Evolutionary conservation across 2,329 filamentous ascomycete species (phyloP), one percentile per base, ranked within the genome.

Genomic region (Sporothrix brunneoviolacea): DNA sequence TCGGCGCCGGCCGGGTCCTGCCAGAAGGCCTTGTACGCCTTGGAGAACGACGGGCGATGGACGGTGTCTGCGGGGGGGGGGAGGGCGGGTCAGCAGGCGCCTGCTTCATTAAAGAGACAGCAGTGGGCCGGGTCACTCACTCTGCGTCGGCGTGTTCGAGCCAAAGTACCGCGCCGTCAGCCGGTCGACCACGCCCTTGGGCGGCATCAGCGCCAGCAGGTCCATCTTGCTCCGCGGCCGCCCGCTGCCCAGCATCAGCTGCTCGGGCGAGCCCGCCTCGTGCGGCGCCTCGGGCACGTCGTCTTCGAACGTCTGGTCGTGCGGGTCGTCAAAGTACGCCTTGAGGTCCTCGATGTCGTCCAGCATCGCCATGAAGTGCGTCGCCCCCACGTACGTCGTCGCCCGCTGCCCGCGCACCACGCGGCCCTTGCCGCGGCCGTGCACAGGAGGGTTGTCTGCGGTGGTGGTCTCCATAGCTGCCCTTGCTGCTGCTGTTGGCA

Each of bases 301-400:
- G 2, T 68, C 65, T 0, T 66, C 66, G 1, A 54, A 54, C 13
- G 58, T 60, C 5, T 64, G n/a, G n/a, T n/a, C 65, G 5, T 72
- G 66, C 1, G 70, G 61, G 27, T 77, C 71, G 21, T 78, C 73
- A 59, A 82, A 80, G 56, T 77, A 81, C 50, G 65, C 69, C 61
- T 80, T 79, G 8, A 82, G 65, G 50, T 81, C 77, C 59, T 81
- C 76, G 42, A 82, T 80, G 75, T 82, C 75, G 58, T 81, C 75
- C 10, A 82, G 63, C 62, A 82, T 79, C 2, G 78, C 78, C 66
- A 80, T 74, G 56, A 77, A 80, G 53, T 82, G 77, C 39, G 78
- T 81, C 4, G 77, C 77, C 1, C 79, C 78, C 4, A 82, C 71
- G 55, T 79, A 82, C 4, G 71, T 76, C 37, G 70, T 71, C 9